These are phyloP conservation scores for Smallanthus sonchifolius DNA, from an alignment of 129 eudicot species.

Conservation along the genomic window DNA sequence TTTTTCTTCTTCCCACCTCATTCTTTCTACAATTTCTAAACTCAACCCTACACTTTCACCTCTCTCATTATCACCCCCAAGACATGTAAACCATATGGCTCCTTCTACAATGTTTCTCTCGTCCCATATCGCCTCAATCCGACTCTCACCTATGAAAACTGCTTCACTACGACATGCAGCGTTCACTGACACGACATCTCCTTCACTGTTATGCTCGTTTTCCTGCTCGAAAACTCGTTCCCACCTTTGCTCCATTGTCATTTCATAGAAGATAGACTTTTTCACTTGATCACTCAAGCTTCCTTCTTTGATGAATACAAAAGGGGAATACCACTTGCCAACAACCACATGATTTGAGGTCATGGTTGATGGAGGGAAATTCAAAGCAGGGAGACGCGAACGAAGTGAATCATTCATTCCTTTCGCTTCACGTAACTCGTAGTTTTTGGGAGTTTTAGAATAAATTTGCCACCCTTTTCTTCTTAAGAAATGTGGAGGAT, in stretches of 20 bases:
- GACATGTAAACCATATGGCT: conserved; percentile 26
- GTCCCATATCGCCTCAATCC: conserved; percentile 40
- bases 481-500: conserved; percentile 54
- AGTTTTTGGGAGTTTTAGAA: conserved; percentile 40
- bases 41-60: conserved; percentile 47
- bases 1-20: conserved; percentile 60
- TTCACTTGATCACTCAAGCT: conserved; percentile 35
- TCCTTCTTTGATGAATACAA: conserved; percentile 63
- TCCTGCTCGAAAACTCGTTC: conserved; percentile 39
- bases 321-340: conserved; percentile 86
- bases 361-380: conserved; percentile 24
- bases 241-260: conserved; percentile 51
- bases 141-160: conserved; percentile 37
- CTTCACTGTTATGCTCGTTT: conserved; percentile 13
- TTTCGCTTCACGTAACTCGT: conserved; percentile 36
- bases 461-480: conserved; percentile 45
- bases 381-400: conserved; percentile 39
- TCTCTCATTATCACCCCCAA: conserved; percentile 6
- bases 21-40: conserved; percentile 34
- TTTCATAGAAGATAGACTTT: conserved; percentile 49
- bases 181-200: conserved; percentile 21
- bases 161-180: conserved; percentile 33
- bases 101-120: conserved; percentile 28
- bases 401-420: conserved; percentile 53
- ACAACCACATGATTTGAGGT: conserved; percentile 34